Evolutionary conservation across 1,284 basidiomycete species (phyloP), one percentile per base, ranked within the genome.

Genomic region (Farysia itapuensis): DNA sequence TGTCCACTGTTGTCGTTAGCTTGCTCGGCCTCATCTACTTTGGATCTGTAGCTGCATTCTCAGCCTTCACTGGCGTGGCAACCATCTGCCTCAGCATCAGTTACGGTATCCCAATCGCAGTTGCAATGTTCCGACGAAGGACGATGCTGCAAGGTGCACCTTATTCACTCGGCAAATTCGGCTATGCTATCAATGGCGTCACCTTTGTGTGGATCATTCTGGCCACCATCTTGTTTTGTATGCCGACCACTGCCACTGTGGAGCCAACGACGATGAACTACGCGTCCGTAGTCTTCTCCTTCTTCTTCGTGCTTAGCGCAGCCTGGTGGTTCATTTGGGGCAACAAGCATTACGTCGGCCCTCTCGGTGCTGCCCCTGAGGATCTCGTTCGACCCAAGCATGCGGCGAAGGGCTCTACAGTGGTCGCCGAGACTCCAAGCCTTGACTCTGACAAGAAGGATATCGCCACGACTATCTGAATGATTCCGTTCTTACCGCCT

Each of bases 141-240:
- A 57, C 65, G 34, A 66, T 74, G 51, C 74, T 80, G 14, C 33
- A 50, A 14, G 65, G 66, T 18, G 79, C 79, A 1, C 65, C 77
- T 6, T 80, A 66, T 67, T 75, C 68, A n/a, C 61, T 80, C 20
- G 79, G 79, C 7, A 72, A 67, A 28, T 77, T 77, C 22, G 79
- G 79, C 0, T 77, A 67, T 23, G 40, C 45, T 19, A 53, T 51
- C 31, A 80, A 81, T 28, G 39, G 30, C 31, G 61, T 80, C 36
- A 78, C 79, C 2, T 72, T 79, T 21, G 51, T 73, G 2, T 80
- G 79, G 79, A 79, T 80, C 57, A 33, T 77, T 2, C 74, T 80
- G 43, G 77, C 78, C 33, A 78, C 79, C 28, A 67, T 79, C 38
- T 67, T 80, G 21, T 80, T 80, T 69, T 79, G 77, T 48, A 79